Conservation (phyloP, 495 filamentous ascomycete species). For the Tuber microsphaerosporum region DNA sequence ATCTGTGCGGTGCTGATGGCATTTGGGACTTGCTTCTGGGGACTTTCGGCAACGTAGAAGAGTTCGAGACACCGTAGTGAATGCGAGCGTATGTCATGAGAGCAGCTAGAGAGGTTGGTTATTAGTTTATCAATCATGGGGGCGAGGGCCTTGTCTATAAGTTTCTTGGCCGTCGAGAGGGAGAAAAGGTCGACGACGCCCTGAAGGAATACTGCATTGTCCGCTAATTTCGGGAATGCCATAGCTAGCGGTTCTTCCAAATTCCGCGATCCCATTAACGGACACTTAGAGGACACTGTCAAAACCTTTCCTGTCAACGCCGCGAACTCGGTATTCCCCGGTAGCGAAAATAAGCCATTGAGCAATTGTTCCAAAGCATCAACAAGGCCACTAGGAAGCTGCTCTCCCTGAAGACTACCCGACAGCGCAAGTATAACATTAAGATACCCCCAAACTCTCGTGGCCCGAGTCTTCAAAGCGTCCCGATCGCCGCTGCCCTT, state of each 20-base stretch:
- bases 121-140: constrained; percentile 57
- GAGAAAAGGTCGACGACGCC: constrained; percentile 57
- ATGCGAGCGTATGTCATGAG: constrained; percentile 60
- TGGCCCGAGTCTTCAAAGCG: not conserved
- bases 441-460: not conserved
- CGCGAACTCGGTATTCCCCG: constrained; percentile 10
- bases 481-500: not conserved
- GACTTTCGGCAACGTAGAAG: constrained; percentile 39
- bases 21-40: constrained; percentile 43
- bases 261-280: constrained; percentile 2
- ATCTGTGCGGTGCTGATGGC: constrained; percentile 53
- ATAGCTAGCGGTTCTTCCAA: constrained; percentile 12
- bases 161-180: constrained; percentile 45
- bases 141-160: constrained; percentile 48
- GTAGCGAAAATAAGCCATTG: not conserved
- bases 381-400: not conserved
- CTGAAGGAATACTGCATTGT: constrained; percentile 55
- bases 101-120: constrained; percentile 63
- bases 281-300: constrained; percentile 20
- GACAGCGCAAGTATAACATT: not conserved
- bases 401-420: not conserved
- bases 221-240: constrained; percentile 18
- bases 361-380: constrained; percentile 2
- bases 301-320: constrained; percentile 22
- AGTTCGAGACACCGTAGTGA: constrained; percentile 62